Evolutionary conservation across 2,329 filamentous ascomycete species (phyloP).

Genomic region (Arthroderma uncinatum): DNA sequence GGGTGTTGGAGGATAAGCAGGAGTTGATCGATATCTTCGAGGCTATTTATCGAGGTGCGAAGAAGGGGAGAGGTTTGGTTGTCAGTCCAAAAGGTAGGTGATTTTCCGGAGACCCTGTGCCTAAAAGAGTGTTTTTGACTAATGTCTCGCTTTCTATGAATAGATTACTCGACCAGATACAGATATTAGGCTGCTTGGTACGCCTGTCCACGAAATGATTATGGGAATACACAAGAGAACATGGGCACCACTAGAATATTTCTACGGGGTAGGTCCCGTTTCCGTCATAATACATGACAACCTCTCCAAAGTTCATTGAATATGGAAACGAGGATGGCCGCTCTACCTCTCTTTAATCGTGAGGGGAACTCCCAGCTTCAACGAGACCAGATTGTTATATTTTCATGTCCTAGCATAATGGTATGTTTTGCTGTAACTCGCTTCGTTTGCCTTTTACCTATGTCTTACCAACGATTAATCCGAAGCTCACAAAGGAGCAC

Average conservation of each 20-base stretch:
- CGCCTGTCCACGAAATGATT: not conserved
- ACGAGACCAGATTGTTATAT: not conserved
- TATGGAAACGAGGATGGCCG: not conserved
- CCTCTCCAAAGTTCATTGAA: not conserved
- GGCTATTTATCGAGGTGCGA: slow-evolving; percentile 95
- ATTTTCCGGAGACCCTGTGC: slow-evolving; percentile 5
- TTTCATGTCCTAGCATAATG: not conserved
- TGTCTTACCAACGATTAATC: not conserved
- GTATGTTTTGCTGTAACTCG: not conserved
- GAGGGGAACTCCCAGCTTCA: not conserved
- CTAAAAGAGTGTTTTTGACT: not conserved
- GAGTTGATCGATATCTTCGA: slow-evolving; percentile 98
- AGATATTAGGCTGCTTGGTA: slow-evolving; percentile 43
- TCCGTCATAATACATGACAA: not conserved
- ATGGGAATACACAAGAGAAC: not conserved
- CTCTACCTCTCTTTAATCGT: not conserved
- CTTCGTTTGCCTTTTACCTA: not conserved
- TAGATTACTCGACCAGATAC: slow-evolving; percentile 56
- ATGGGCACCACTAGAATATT: not conserved
- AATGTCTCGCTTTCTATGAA: slow-evolving; percentile 6
- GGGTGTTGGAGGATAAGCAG: slow-evolving; percentile 94
- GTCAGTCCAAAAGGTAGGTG: slow-evolving; percentile 75
- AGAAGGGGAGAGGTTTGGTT: slow-evolving; percentile 92
- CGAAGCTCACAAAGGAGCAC: not conserved
- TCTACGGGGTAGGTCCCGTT: not conserved